These are phyloP conservation scores for Rhododendron henanense DNA, from an alignment of 148 eudicot species.

Conservation along the genomic window DNA sequence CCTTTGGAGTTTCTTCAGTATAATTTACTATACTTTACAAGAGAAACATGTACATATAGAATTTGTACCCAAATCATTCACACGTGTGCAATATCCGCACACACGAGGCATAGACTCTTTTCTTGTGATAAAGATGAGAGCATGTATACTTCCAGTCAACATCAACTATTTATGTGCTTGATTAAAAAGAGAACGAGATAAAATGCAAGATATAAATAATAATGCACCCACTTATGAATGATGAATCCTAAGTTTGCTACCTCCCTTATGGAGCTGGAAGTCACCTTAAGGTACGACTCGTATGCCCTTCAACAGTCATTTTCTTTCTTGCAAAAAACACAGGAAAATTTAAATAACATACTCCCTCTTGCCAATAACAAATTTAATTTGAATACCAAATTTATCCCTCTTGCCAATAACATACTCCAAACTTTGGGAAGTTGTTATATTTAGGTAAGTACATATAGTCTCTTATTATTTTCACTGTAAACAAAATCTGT, in stretches of 20 bases:
- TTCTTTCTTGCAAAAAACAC: background rate
- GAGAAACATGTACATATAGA: background rate
- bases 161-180: background rate
- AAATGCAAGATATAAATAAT: background rate
- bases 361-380: background rate
- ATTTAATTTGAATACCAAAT: background rate
- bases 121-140: background rate
- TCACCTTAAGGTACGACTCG: background rate
- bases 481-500: background rate
- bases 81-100: background rate
- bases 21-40: background rate
- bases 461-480: background rate
- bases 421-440: background rate
- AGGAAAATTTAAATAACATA: background rate
- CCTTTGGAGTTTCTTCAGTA: background rate
- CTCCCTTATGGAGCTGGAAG: background rate
- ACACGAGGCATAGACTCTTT: background rate
- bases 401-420: background rate
- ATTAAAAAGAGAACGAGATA: background rate
- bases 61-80: background rate
- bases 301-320: background rate
- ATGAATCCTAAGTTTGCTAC: background rate
- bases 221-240: background rate
- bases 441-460: background rate
- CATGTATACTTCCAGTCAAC: background rate